Evolutionary conservation across 257 asterid species (phyloP).

Genomic region (Ajuga chamaepitys): DNA sequence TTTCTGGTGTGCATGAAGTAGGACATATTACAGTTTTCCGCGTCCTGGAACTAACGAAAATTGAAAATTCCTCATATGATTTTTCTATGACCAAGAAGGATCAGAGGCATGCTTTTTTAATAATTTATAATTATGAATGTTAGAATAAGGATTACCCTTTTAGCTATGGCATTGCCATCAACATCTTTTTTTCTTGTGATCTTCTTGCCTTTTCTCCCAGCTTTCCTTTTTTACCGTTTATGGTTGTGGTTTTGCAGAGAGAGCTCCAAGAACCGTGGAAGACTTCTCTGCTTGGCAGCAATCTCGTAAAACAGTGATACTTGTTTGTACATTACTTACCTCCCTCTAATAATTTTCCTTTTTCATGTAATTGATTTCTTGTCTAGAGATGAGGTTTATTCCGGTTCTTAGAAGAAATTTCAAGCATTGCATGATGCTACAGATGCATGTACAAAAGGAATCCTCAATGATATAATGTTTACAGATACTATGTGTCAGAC

Average conservation of each 20-base stretch:
- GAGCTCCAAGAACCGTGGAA: conserved; percentile 47
- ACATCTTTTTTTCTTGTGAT: background rate
- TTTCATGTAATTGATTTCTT: background rate
- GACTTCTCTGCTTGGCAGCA: conserved; percentile 43
- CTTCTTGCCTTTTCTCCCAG: background rate
- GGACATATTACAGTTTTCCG: background rate
- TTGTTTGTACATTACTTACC: conserved; percentile 89
- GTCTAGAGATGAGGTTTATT: background rate
- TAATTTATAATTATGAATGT: background rate
- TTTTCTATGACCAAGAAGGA: too few relatives aligned
- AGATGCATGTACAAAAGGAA: conserved; percentile 2
- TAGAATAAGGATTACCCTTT: background rate
- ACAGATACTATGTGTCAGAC: background rate
- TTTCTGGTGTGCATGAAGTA: too few relatives aligned
- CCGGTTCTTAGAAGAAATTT: background rate
- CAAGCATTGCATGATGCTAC: conserved; percentile 1
- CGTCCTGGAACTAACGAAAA: background rate
- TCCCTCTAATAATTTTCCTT: conserved; percentile 15
- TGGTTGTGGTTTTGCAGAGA: conserved; percentile 41
- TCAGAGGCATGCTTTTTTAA: too few relatives aligned
- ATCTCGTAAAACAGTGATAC: conserved; percentile 77
- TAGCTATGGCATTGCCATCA: background rate
- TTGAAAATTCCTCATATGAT: too few relatives aligned
- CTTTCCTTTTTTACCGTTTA: conserved; percentile 4
- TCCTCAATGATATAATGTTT: background rate